Percentiles rank a stretch among this genome's conserved stretches.
phyloP scores from a whole-genome alignment of 805 yeast species.

The Candida takata region DNA sequence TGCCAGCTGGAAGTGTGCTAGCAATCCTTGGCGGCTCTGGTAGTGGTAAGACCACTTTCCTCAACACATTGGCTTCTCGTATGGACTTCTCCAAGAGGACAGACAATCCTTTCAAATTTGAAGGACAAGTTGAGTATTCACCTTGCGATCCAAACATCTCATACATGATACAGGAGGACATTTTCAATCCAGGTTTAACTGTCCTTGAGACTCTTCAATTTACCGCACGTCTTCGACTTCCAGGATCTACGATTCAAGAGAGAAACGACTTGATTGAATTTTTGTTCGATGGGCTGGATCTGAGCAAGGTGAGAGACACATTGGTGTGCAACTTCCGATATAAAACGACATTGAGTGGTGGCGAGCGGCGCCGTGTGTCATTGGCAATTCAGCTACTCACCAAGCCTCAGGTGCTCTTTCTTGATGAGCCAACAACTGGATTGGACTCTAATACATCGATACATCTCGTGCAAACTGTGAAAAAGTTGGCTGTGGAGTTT shows the following conservation, averaged over 20 bases:
- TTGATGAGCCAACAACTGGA: conserved; percentile 90
- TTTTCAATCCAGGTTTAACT: conserved; percentile 62
- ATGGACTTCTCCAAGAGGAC: conserved; percentile 4
- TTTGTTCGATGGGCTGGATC: conserved; percentile 55
- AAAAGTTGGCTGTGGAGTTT: conserved; percentile 42
- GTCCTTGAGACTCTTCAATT: conserved; percentile 61
- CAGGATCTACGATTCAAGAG: conserved; percentile 37
- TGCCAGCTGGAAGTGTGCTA: conserved; percentile 55
- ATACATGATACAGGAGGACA: conserved; percentile 72
- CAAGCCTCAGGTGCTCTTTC: conserved; percentile 67
- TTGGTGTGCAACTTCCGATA: conserved; percentile 36
- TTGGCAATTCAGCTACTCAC: conserved; percentile 72
- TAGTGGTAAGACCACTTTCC: conserved; percentile 75
- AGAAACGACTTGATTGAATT: conserved; percentile 48
- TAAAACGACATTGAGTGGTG: conserved; percentile 61
- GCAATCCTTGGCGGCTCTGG: conserved; percentile 89
- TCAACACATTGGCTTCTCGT: conserved; percentile 58
- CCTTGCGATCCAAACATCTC: conserved; percentile 31
- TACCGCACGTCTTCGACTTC: conserved; percentile 67
- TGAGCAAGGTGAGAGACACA: conserved; percentile 56
- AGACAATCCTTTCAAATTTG: conserved; percentile 28
- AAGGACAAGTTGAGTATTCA: conserved; percentile 33
- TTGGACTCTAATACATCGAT: conserved; percentile 73
- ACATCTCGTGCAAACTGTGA: conserved; percentile 53
- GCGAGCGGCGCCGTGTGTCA: conserved; percentile 73